Conservation (phyloP, 1,284 basidiomycete species). For the Macrocybe sp. region DNA sequence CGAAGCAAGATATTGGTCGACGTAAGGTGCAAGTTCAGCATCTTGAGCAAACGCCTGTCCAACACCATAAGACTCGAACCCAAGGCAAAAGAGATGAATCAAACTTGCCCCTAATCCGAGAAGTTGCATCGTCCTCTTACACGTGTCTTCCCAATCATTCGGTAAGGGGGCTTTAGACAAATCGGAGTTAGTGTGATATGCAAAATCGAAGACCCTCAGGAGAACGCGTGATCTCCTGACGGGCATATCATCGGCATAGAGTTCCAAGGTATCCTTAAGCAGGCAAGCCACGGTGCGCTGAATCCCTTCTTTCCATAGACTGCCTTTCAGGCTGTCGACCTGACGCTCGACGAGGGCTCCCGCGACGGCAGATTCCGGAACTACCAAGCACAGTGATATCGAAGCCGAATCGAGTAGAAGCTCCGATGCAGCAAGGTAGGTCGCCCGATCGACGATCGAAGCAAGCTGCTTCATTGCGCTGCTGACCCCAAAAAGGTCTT, state of each 20-base stretch:
- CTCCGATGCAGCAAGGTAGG: conserved; percentile 61
- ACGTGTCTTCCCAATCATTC: too few relatives aligned
- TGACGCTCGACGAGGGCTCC: conserved; percentile 63
- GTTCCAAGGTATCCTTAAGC: conserved; percentile 40
- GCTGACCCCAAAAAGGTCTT: conserved; percentile 32
- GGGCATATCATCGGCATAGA: conserved; percentile 48
- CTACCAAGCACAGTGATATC: conserved; percentile 37
- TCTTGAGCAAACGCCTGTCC: conserved; percentile 39
- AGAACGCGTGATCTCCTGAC: conserved; percentile 50
- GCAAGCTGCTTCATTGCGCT: conserved; percentile 47
- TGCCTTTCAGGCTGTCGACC: conserved; percentile 44
- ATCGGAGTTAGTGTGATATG: conserved; percentile 38
- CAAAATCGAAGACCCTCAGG: conserved; percentile 44
- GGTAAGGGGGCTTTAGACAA: too few relatives aligned
- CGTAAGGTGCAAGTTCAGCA: conserved; percentile 29
- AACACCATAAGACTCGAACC: not conserved
- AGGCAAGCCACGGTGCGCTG: conserved; percentile 33
- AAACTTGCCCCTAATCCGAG: conserved; percentile 25
- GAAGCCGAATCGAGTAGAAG: conserved; percentile 44
- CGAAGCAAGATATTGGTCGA: conserved; percentile 43
- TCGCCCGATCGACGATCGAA: conserved; percentile 56
- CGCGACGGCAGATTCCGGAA: conserved; percentile 25
- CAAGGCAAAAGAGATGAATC: not conserved
- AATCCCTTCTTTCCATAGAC: conserved; percentile 52
- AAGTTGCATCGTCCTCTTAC: conserved; percentile 20